These are phyloP conservation scores for Aegilops tauschii DNA, from an alignment of 176 grass and related monocot species.

Conservation along the genomic window DNA sequence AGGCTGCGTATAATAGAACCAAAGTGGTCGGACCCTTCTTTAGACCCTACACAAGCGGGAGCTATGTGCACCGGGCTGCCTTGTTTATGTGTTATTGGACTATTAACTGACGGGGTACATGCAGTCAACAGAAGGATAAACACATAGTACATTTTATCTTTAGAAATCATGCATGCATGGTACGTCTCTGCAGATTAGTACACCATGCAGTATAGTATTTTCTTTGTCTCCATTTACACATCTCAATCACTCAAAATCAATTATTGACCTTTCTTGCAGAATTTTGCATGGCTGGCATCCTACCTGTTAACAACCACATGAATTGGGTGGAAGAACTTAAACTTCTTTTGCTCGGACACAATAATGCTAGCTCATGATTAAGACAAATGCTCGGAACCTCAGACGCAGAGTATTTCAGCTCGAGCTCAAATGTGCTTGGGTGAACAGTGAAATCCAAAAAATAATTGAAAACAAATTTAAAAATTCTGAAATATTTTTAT, in stretches of 20 bases:
- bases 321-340: neutral
- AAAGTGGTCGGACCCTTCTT: too few species aligned
- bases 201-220: neutral
- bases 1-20: too few species aligned
- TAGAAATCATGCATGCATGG: neutral
- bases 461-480: too few species aligned
- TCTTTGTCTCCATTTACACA: neutral
- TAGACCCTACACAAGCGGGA: too few species aligned
- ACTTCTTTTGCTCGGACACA: neutral
- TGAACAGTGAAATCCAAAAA: too few species aligned
- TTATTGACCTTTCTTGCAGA: neutral
- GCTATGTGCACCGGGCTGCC: too few species aligned
- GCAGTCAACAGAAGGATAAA: neutral
- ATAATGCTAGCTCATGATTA: neutral
- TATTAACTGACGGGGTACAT: neutral
- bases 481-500: too few species aligned
- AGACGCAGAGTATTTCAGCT: too few species aligned
- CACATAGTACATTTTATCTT: neutral
- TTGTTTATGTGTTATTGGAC: neutral
- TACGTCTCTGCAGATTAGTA: neutral
- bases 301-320: neutral
- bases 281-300: slow-evolving; percentile 1
- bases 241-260: slow-evolving; percentile 10
- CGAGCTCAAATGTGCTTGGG: too few species aligned
- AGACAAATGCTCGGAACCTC: neutral